These are phyloP conservation scores for Pseudogymnoascus sp. DNA, from an alignment of 2,329 filamentous ascomycete species.

Conservation along the genomic window DNA sequence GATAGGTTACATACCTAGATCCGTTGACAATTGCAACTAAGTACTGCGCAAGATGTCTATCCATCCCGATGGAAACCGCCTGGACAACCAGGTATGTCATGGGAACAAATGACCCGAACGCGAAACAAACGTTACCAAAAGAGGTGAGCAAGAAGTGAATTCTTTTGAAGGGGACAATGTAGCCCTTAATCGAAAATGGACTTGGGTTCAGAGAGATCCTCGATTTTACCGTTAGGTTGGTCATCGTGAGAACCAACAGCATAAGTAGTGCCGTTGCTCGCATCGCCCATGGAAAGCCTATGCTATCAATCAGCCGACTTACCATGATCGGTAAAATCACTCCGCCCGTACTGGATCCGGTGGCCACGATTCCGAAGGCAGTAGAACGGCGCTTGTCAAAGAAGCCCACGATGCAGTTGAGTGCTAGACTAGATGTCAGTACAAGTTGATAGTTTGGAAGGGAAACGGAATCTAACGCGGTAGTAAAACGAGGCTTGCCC, in stretches of 20 bases:
- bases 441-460: not conserved
- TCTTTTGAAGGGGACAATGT: constrained; percentile 28
- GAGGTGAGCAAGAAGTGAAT: constrained; percentile 27
- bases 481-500: constrained; percentile 32
- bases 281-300: constrained; percentile 48
- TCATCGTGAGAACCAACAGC: constrained; percentile 39
- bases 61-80: constrained; percentile 38
- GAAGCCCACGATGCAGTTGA: constrained; percentile 25
- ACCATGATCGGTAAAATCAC: constrained; percentile 55
- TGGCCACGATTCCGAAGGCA: constrained; percentile 36
- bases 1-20: constrained; percentile 22
- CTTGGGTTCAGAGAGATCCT: constrained; percentile 31
- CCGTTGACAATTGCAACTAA: constrained; percentile 44
- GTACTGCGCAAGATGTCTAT: constrained; percentile 35
- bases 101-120: constrained; percentile 41
- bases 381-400: constrained; percentile 28
- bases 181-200: constrained; percentile 23
- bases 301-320: constrained; percentile 37
- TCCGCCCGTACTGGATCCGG: constrained; percentile 39
- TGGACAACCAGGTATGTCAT: constrained; percentile 35
- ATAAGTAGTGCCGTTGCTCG: constrained; percentile 46
- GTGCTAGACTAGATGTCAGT: constrained; percentile 27
- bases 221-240: constrained; percentile 40
- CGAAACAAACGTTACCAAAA: constrained; percentile 32
- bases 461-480: not conserved